Percentiles rank a stretch among this genome's conserved stretches.
phyloP scores from a whole-genome alignment of 2,329 filamentous ascomycete species.

The Cadophora gregata region DNA sequence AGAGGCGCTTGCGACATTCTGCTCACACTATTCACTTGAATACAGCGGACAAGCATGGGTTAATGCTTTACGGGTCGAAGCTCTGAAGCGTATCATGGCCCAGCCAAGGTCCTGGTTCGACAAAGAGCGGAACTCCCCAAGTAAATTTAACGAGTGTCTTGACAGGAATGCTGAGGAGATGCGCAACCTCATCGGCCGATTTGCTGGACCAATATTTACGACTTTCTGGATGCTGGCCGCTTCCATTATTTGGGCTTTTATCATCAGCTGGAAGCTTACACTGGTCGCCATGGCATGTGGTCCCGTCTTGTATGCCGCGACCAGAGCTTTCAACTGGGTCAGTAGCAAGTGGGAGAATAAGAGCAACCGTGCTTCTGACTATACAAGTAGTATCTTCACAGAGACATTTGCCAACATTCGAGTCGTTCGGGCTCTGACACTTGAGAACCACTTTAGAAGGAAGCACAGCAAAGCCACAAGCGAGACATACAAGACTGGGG shows the following conservation, averaged over 20 bases:
- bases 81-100: slow-evolving; percentile 71
- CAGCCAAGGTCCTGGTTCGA: slow-evolving; percentile 86
- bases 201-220: slow-evolving; percentile 72
- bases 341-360: slow-evolving; percentile 75
- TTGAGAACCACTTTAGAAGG: slow-evolving; percentile 72
- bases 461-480: slow-evolving; percentile 64
- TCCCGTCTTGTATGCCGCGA: slow-evolving; percentile 70
- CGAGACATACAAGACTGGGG: slow-evolving; percentile 63
- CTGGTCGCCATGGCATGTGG: slow-evolving; percentile 74
- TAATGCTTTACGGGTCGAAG: slow-evolving; percentile 70
- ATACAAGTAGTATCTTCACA: slow-evolving; percentile 66
- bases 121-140: slow-evolving; percentile 65
- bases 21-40: slow-evolving; percentile 75
- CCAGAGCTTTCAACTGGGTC: slow-evolving; percentile 67
- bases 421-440: slow-evolving; percentile 75
- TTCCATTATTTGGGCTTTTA: slow-evolving; percentile 76
- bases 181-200: slow-evolving; percentile 80
- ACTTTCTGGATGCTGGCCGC: slow-evolving; percentile 70
- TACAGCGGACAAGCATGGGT: slow-evolving; percentile 77
- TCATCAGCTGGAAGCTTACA: slow-evolving; percentile 79
- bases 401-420: slow-evolving; percentile 82
- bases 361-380: slow-evolving; percentile 67
- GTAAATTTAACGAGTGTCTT: slow-evolving; percentile 71
- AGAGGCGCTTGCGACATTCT: slow-evolving; percentile 70
- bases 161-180: slow-evolving; percentile 88